phyloP scores from a whole-genome alignment of 306 rosid species.

The Malus sylvestris region DNA sequence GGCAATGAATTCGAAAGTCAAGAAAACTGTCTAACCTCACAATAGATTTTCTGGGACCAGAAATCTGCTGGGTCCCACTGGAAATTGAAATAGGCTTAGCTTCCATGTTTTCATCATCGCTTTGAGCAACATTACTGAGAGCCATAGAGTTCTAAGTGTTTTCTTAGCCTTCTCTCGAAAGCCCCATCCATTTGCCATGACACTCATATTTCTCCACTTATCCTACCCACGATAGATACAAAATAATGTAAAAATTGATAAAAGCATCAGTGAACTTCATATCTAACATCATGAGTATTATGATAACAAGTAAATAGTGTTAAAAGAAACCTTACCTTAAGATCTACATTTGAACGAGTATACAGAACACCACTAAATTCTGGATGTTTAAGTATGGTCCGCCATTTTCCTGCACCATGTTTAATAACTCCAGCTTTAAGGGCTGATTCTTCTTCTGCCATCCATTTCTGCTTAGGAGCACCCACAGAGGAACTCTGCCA shows the following conservation, averaged over 20 bases:
- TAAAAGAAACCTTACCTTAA: constrained; percentile 53
- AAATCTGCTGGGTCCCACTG: constrained; percentile 38
- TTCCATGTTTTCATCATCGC: constrained; percentile 75
- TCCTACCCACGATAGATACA: constrained; percentile 45
- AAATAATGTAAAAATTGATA: neutral
- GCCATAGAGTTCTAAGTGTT: constrained; percentile 35
- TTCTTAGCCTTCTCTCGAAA: constrained; percentile 76
- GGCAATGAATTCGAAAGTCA: neutral
- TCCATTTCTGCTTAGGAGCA: constrained; percentile 99
- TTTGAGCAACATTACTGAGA: constrained; percentile 35
- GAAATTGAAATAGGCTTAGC: constrained; percentile 51
- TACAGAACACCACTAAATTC: constrained; percentile 66
- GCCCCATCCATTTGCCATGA: constrained; percentile 92
- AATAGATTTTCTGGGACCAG: constrained; percentile 62
- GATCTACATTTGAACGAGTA: constrained; percentile 95
- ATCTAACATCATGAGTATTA: neutral
- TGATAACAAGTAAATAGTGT: neutral
- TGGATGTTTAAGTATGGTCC: constrained; percentile 91
- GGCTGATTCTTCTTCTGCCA: constrained; percentile 83
- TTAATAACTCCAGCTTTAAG: constrained; percentile 95
- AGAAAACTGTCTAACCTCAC: constrained; percentile 48
- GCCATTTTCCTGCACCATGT: constrained; percentile 98
- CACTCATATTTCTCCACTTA: constrained; percentile 96
- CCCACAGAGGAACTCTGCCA: constrained; percentile 42
- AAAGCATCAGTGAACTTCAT: neutral